Evolutionary conservation across 495 filamentous ascomycete species (phyloP), one percentile per base, ranked within the genome.

Genomic region (Daldinia bambusicola): DNA sequence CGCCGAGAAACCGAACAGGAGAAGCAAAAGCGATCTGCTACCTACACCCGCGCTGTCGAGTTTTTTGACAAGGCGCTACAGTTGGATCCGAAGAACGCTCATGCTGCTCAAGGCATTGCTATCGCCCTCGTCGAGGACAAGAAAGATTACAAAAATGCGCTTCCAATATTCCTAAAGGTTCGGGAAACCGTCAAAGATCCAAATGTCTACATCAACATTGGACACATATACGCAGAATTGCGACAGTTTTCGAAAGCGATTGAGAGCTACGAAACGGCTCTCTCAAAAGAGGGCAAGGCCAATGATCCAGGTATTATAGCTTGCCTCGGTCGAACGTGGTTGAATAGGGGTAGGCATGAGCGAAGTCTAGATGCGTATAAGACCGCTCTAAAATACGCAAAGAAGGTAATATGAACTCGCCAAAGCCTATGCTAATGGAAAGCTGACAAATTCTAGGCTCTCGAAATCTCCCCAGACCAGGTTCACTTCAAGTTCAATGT

Each of bases 41-140:
- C 87, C 70, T 99, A 98, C 77, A 87, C 89, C 77, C 92, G 92
- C 63, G 95, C 95, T 1, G 94, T 98, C 10, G 96, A 98, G 77
- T 98, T 98, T 82, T 99, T 97, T 77, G 96, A 98, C 77, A 99
- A 99, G 81, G 95, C 93, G 26, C 82, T 99, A 14, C 93, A 95
- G 75, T 82, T 98, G 2, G 95, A 99, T 74, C 88, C 92, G 0
- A 92, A 90, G 79, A 98, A 98, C 69, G 95, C 96, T 0, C 96
- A 97, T 75, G 95, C 95, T 0, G 95, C 96, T 10, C 96, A 99
- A 75, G 95, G 96, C 36, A 89, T 98, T 67, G 95, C 91, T 7
- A 98, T 99, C 72, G 93, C 95, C 2, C 84, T 98, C 50, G 87
- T 95, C 0, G 95, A 99, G 76, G 96, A 98, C 77, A 93, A 90